A percentile compares a stretch with the other conserved stretches of the same genome.
Evolutionary conservation across 768 basidiomycete species (phyloP).

Genomic region (Chalciporus sphaerocephalus): DNA sequence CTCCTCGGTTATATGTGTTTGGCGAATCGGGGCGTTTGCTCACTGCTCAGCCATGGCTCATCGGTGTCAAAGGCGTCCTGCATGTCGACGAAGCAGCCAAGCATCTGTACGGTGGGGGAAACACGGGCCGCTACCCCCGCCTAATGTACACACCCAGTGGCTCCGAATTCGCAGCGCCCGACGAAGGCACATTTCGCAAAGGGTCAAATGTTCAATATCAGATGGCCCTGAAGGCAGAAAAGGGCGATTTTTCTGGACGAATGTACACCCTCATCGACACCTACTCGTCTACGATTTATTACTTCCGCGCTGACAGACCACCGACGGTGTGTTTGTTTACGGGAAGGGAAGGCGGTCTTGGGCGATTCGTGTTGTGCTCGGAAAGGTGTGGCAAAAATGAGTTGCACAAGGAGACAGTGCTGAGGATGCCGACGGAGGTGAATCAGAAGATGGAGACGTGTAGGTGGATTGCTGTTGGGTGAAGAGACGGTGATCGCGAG

Average conservation of each 20-base stretch:
- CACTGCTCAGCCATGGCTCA: conserved; percentile 16
- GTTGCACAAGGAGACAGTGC: conserved; percentile 19
- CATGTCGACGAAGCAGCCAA: conserved; percentile 4
- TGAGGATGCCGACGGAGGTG: conserved; percentile 15
- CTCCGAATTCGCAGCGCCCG: conserved; percentile 7
- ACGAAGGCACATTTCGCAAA: neutral
- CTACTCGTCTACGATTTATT: conserved; percentile 12
- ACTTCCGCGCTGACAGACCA: conserved; percentile 13
- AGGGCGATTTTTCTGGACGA: neutral
- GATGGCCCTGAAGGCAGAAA: neutral
- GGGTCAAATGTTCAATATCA: conserved; percentile 6
- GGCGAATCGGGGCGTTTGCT: conserved; percentile 17
- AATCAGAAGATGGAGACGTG: conserved; percentile 1
- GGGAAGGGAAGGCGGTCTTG: conserved; percentile 20
- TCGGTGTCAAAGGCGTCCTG: conserved; percentile 19
- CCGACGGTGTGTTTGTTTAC: conserved; percentile 21
- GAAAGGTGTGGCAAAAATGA: conserved; percentile 14
- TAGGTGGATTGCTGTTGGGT: no score
- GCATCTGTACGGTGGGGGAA: conserved; percentile 18
- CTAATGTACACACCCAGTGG: conserved; percentile 15
- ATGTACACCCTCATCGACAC: conserved; percentile 19
- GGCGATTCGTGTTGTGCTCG: conserved; percentile 22
- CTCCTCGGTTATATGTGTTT: conserved; percentile 8
- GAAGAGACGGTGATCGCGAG: no score
- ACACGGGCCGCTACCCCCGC: no score